These are phyloP conservation scores for Calonectria pseudoreteaudii DNA, from an alignment of 2,329 filamentous ascomycete genomes.

Conservation along the genomic window DNA sequence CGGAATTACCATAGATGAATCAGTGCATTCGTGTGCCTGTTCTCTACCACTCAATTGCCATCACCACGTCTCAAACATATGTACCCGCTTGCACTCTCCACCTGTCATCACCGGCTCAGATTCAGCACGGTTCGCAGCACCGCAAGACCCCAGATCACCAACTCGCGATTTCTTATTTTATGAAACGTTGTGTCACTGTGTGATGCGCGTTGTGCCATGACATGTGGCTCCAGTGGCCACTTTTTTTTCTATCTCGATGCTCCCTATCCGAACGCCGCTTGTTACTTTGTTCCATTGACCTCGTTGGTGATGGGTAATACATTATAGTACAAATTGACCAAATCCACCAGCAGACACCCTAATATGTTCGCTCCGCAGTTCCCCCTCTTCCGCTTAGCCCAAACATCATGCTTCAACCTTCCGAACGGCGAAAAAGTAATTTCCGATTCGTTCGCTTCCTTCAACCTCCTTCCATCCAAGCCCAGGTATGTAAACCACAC, in stretches of 20 bases:
- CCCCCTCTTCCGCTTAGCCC: background rate
- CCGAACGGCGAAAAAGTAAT: conserved; percentile 94
- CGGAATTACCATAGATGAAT: background rate
- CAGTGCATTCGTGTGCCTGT: background rate
- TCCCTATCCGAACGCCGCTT: background rate
- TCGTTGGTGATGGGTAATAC: conserved; percentile 13
- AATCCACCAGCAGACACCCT: background rate
- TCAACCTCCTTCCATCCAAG: conserved; percentile 87
- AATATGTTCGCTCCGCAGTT: background rate
- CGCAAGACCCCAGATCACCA: background rate
- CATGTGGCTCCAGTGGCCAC: background rate
- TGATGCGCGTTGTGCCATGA: background rate
- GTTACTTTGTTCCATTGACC: background rate
- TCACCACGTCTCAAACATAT: background rate
- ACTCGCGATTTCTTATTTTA: background rate
- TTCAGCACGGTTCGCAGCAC: background rate
- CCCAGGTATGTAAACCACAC: conserved; percentile 90
- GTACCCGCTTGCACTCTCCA: background rate
- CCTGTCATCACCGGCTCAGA: background rate
- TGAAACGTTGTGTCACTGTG: background rate
- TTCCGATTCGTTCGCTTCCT: conserved; percentile 87
- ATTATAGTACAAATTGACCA: conserved; percentile 16
- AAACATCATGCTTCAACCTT: conserved; percentile 42
- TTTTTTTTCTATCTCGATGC: background rate
- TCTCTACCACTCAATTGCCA: background rate